Conservation (phyloP, 75 land plant species). For the Azolla pinnata region DNA sequence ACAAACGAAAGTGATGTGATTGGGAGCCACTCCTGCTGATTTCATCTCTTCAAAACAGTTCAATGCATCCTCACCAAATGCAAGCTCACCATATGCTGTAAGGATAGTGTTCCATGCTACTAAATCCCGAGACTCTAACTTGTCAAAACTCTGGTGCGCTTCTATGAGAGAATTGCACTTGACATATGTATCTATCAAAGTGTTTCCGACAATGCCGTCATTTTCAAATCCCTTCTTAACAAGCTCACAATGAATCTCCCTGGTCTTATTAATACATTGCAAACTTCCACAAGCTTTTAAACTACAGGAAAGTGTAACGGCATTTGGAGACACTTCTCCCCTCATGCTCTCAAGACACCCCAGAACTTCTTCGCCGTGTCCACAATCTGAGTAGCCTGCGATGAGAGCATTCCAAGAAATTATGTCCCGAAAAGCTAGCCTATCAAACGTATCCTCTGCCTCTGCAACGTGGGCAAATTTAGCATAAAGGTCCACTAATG, state of each 20-base stretch:
- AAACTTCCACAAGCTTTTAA: slow-evolving; percentile 33
- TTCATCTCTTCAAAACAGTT: neutral
- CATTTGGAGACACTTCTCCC: no score
- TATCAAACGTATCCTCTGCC: no score
- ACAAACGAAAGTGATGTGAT: neutral
- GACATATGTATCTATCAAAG: slow-evolving; percentile 43
- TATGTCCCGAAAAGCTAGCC: no score
- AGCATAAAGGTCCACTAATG: no score
- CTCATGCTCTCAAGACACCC: no score
- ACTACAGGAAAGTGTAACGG: no score
- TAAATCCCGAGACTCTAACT: neutral
- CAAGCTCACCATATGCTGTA: neutral
- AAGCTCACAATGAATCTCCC: slow-evolving; percentile 39
- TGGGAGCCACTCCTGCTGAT: neutral
- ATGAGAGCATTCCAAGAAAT: no score
- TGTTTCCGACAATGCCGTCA: slow-evolving; percentile 39
- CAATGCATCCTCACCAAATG: neutral
- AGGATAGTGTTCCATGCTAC: neutral
- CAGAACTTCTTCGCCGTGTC: no score
- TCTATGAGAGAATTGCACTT: slow-evolving; percentile 1
- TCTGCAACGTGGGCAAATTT: no score
- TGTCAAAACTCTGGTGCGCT: neutral
- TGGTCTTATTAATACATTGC: slow-evolving; percentile 28
- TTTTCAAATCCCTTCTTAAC: slow-evolving; percentile 17
- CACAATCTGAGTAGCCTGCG: no score